Evolutionary conservation across 768 basidiomycete genomes (phyloP), one percentile per base, ranked within the genome.

Genomic region (Tremella mesenterica): DNA sequence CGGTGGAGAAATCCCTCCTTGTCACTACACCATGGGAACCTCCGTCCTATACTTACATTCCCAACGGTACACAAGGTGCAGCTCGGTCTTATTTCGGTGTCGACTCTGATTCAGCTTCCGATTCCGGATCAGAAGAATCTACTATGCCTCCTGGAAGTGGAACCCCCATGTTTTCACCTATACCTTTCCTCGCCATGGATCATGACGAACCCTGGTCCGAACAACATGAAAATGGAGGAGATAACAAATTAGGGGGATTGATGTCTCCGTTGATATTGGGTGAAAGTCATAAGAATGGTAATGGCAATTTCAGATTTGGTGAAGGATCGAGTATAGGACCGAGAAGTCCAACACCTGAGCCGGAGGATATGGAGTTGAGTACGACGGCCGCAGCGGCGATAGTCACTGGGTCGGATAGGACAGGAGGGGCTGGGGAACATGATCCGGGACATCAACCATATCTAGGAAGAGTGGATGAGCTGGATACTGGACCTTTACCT

Each of bases 151-250:
- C 56, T 12, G 61, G 64, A 8, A 50, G 55, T 2, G 56, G 56
- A 4, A 67, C 65, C n/a, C 73, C 73, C 25, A 66, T 73, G 67
- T 74, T 73, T 56, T 64, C 60, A 10, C 71, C 71, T 10, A 73
- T 74, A n/a, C 70, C 73, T 0, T 74, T 74, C 65, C 49, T 74
- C 16, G 16, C 44, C n/a, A 41, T 45, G 21, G 51, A 55, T 18
- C 25, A 38, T 3, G 45, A 39, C 30, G 50, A 31, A 29, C 31
- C 36, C 3, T 48, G n/a, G 20, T 27, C 46, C 2, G 25, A n/a
- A 4, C 50, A 51, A 18, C 29, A 38, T 9, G 36, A 26, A 2
- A 25, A 13, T 34, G 43, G 43, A 27, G 33, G 34, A 9, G 53
- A 6, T 8, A 8, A 16, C 20, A 30, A 18, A 14, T 41, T 39